Evolutionary conservation across 768 basidiomycete species (phyloP).

Genomic region (Tephrocybe sp.): DNA sequence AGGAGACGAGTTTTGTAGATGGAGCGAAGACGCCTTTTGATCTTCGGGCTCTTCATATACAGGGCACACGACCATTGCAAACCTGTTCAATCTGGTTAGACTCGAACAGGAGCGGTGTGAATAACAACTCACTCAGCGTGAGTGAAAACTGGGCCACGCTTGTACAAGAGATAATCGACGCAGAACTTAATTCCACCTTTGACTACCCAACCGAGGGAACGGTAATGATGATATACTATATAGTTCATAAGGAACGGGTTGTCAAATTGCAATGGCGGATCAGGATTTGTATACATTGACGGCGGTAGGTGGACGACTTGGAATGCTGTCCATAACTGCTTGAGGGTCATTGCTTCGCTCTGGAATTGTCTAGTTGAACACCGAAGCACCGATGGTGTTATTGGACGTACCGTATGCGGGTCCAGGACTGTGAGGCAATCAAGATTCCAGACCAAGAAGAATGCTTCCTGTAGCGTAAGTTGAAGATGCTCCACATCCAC

Average conservation of each 20-base stretch:
- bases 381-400: neutral
- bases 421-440: conserved; percentile 77
- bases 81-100: conserved; percentile 45
- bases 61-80: conserved; percentile 88
- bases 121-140: conserved; percentile 83
- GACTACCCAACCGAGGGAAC: conserved; percentile 96
- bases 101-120: neutral
- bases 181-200: conserved; percentile 98
- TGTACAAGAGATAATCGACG: conserved; percentile 92
- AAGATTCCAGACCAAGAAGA: conserved; percentile 83
- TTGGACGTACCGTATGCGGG: conserved; percentile 56
- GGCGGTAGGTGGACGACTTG: conserved; percentile 54
- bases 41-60: conserved; percentile 86
- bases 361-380: conserved; percentile 24
- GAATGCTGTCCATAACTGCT: conserved; percentile 65
- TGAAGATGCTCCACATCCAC: conserved; percentile 90
- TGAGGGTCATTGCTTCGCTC: conserved; percentile 54
- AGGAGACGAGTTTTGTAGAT: conserved; percentile 64
- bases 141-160: conserved; percentile 89
- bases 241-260: conserved; percentile 94
- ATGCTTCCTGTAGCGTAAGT: conserved; percentile 85
- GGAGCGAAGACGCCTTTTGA: conserved; percentile 59
- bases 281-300: conserved; percentile 27
- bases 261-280: conserved; percentile 58
- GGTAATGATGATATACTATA: conserved; percentile 90